Base-by-base conservation (phyloP, 2,329 filamentous ascomycete genomes). In the Botryotinia globosa region DNA sequence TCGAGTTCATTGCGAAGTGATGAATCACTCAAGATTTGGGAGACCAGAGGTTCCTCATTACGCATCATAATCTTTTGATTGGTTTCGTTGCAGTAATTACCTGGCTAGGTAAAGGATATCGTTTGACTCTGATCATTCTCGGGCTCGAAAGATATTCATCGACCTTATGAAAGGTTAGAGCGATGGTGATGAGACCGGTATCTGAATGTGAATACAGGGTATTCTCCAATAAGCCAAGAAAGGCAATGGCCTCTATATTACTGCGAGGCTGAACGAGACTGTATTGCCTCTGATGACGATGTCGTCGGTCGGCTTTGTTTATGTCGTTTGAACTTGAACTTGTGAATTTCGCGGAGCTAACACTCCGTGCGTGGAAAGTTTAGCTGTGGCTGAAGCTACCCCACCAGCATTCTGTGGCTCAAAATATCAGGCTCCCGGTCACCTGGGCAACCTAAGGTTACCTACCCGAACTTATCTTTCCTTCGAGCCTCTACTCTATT, bases 21-120 rank as follows among this genome's bases (percentile, higher is more conserved):
- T 39, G 34, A 25, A 29, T 18, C 44, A 18, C n/a, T 65, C 32
- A 65, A 22, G 29, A 18, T 42, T 45, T 51, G 59, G 16, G 29
- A n/a, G n/a, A 18, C 37, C 61, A 69, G 59, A 71, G 73, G 65
- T 58, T 72, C 42, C 32, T 45, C 45, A 51, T 51, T 66, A 25
- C 18, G 44, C 63, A 66, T 66, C 63, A 51, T 66, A 51, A 51
- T 34, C 45, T 66, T 25, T 51, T 39, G 22, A 12, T 66, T 22
- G 16, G 32, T 18, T 51, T 51, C 34, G 12, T 51, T 7, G 63
- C 34, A 20, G 22, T 39, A 12, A n/a, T 51, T 51, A 39, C 32
- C 63, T 66, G 12, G 44, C 32, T 66, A 25, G 63, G 44, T n/a
- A 51, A 4, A 48, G 16, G 48, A 51, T n/a, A 37, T 29, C 25